Evolutionary conservation across 2,329 filamentous ascomycete genomes (phyloP), one percentile per base, ranked within the genome.

Genomic region (Coniochaeta ligniaria): DNA sequence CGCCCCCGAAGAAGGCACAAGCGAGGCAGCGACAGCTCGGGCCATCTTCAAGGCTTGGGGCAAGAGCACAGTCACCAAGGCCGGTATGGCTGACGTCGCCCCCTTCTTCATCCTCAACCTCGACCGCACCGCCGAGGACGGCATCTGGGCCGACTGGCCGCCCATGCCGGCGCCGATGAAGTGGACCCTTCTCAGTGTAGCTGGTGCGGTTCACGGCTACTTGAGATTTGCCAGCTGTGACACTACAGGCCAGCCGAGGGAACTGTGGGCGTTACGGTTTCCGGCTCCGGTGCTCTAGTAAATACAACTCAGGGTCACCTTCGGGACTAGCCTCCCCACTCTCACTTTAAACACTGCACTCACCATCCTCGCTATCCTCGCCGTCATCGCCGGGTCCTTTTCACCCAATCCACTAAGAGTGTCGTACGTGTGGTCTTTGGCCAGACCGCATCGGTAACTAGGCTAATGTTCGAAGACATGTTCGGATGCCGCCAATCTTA

Each of bases 191-290:
- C 76, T 82, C 38, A 87, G 86, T 66, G 70, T 87, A 50, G 83
- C 76, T 1, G 84, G 83, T 1, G 76, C 80, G 38, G 81, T 78
- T 71, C 78, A 78, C 38, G 75, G 78, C 2, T 82, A 81, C 79
- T 89, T 86, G 85, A 85, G 80, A 73, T 89, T 88, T 75, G 77
- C 83, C 35, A 87, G 84, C 66, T 89, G 85, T 66, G 80, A 84
- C 66, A 72, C 75, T 4, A 68, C 72, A 0, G 84, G 84, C 2
- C 72, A 73, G 67, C 83, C 81, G 50, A 80, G 79, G 70, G 76
- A 80, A 69, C 66, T 87, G 63, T 82, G 82, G 66, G 83, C 83
- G 4, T 66, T 82, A 62, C 70, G 71, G 43, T 63, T 59, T 24
- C 33, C 28, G 31, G 16, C 24, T 24, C 9, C 33, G 12, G 31